Conservation (phyloP, 2,329 filamentous ascomycete species). For the Fusarium udum region DNA sequence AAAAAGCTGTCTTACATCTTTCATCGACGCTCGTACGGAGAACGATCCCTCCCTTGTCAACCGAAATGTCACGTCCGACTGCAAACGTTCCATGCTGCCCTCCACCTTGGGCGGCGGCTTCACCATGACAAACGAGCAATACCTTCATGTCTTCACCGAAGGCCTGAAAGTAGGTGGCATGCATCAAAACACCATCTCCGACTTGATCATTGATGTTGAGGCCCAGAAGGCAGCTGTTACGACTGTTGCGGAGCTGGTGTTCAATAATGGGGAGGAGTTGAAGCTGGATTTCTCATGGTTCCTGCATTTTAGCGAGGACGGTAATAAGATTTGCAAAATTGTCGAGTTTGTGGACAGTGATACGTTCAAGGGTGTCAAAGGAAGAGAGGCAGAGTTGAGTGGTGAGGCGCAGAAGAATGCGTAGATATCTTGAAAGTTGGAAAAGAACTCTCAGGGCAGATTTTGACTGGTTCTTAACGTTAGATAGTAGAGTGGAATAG, state of each 20-base stretch:
- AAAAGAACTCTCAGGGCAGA: too few relatives aligned
- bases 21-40: slow-evolving; percentile 4
- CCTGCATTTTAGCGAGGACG: slow-evolving; percentile 14
- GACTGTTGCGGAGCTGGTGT: not conserved
- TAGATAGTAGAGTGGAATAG: not conserved
- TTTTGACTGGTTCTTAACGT: not conserved
- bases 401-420: not conserved
- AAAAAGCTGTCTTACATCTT: slow-evolving; percentile 6
- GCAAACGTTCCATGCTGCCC: slow-evolving; percentile 17
- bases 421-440: not conserved
- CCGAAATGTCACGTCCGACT: not conserved
- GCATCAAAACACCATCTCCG: not conserved
- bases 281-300: slow-evolving; percentile 23
- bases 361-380: not conserved
- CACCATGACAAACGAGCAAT: slow-evolving; percentile 14
- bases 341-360: slow-evolving; percentile 27
- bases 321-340: slow-evolving; percentile 14
- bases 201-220: slow-evolving; percentile 11
- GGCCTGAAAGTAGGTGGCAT: slow-evolving; percentile 10
- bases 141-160: slow-evolving; percentile 1
- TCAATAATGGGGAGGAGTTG: not conserved
- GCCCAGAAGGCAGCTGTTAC: slow-evolving; percentile 11
- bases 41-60: slow-evolving; percentile 13
- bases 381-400: not conserved
- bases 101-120: not conserved